A percentile compares a stretch with the other conserved stretches of the same genome.
Evolutionary conservation across 768 basidiomycete species (phyloP).

Genomic region (Lepiota brunneoincarnata): DNA sequence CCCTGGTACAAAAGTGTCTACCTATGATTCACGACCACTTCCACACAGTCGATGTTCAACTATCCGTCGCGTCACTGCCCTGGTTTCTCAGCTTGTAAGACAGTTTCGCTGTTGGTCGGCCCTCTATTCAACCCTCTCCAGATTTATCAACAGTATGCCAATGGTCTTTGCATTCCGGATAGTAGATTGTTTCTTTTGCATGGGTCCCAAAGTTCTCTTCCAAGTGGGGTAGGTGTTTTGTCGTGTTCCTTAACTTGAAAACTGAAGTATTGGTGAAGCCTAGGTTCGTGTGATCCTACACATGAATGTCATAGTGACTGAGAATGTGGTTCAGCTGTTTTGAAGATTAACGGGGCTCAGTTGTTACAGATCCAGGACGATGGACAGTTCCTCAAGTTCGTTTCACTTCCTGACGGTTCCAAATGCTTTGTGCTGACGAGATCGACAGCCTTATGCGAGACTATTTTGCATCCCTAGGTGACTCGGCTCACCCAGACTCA

Average conservation of each 20-base stretch:
- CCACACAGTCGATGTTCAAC: slow-evolving; percentile 85
- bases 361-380: slow-evolving; percentile 94
- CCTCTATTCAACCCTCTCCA: slow-evolving; percentile 19
- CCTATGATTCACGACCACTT: slow-evolving; percentile 96
- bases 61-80: slow-evolving; percentile 94
- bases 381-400: slow-evolving; percentile 91
- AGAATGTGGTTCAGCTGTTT: slow-evolving; percentile 61
- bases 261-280: background rate
- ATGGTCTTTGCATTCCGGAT: slow-evolving; percentile 98
- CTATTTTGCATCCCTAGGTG: slow-evolving; percentile 91
- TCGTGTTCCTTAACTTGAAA: slow-evolving; percentile 51
- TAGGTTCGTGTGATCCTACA: slow-evolving; percentile 3
- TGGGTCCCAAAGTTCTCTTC: slow-evolving; percentile 98
- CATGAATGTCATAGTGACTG: slow-evolving; percentile 1
- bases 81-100: slow-evolving; percentile 97
- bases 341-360: slow-evolving; percentile 96
- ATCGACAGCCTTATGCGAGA: slow-evolving; percentile 80
- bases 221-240: slow-evolving; percentile 82
- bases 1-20: slow-evolving; percentile 83
- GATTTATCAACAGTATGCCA: slow-evolving; percentile 92
- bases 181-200: slow-evolving; percentile 97
- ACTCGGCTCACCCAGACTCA: slow-evolving; percentile 91
- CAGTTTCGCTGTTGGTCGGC: background rate
- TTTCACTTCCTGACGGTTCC: background rate
- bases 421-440: too few species aligned